Evolutionary conservation across 1,284 basidiomycete species (phyloP).

Genomic region (Cryptococcus depauperatus): DNA sequence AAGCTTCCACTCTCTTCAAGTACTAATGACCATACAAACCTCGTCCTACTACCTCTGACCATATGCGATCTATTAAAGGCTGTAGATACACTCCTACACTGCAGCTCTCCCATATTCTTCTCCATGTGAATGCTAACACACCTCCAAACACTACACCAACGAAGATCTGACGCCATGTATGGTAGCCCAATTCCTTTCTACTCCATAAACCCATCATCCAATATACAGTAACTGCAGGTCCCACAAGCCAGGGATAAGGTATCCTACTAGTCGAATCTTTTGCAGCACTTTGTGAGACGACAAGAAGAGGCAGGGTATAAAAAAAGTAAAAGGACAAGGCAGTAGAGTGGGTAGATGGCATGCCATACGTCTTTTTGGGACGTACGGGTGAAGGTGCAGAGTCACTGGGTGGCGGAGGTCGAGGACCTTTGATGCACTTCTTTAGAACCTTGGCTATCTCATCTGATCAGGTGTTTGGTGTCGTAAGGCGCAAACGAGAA

Average conservation of each 20-base stretch:
- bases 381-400: slow-evolving; percentile 22
- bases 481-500: neutral
- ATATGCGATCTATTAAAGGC: slow-evolving; percentile 16
- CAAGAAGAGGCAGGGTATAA: slow-evolving; percentile 56
- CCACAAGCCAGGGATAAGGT: neutral
- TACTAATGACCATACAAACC: no score
- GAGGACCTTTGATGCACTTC: slow-evolving; percentile 49
- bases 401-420: slow-evolving; percentile 56
- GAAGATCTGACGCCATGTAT: slow-evolving; percentile 64
- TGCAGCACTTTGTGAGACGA: no score
- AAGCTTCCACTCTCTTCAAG: no score
- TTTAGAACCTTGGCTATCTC: slow-evolving; percentile 61
- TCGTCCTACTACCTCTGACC: slow-evolving; percentile 9
- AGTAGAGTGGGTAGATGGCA: slow-evolving; percentile 83
- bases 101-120: slow-evolving; percentile 23
- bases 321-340: slow-evolving; percentile 62
- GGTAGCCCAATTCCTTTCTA: slow-evolving; percentile 70
- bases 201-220: slow-evolving; percentile 54
- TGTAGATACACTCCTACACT: slow-evolving; percentile 12
- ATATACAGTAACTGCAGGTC: slow-evolving; percentile 6
- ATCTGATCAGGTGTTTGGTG: neutral
- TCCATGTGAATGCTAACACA: slow-evolving; percentile 54
- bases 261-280: no score
- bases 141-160: slow-evolving; percentile 60
- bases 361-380: slow-evolving; percentile 50